phyloP scores from a whole-genome alignment of 2,329 filamentous ascomycete species.

The Ophiocordyceps robertsii region DNA sequence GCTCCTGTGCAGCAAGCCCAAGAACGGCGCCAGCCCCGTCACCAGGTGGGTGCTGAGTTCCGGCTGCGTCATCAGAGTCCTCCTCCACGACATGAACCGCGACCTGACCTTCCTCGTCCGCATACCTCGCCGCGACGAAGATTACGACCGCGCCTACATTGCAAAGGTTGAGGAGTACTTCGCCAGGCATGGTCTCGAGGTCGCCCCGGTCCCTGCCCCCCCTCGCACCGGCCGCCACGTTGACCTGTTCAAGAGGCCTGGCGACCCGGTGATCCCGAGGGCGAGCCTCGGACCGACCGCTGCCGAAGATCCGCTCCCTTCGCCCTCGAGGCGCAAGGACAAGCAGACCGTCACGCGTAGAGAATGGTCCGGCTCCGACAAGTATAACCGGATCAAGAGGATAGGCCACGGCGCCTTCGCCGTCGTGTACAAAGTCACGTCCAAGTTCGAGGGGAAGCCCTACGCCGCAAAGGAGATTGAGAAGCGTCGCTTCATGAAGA shows the following conservation, averaged over 20 bases:
- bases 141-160: conserved; percentile 50
- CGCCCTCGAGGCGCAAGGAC: conserved; percentile 12
- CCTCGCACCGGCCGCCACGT: conserved; percentile 22
- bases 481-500: conserved; percentile 86
- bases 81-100: conserved; percentile 32
- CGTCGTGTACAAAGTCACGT: conserved; percentile 79
- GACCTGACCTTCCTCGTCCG: conserved; percentile 77
- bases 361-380: conserved; percentile 72
- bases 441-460: conserved; percentile 68
- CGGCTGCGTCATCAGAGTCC: conserved; percentile 61
- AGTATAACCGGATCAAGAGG: conserved; percentile 69
- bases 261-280: conserved; percentile 3
- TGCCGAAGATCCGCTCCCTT: conserved; percentile 2
- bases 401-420: conserved; percentile 95
- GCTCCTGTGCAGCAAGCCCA: conserved; percentile 38
- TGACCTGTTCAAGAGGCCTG: conserved; percentile 18
- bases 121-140: conserved; percentile 62
- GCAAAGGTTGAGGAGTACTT: conserved; percentile 60
- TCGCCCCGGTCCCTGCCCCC: conserved; percentile 33
- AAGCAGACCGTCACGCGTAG: conserved; percentile 23
- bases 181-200: conserved; percentile 19
- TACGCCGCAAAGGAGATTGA: conserved; percentile 93
- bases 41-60: conserved; percentile 50
- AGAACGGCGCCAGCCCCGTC: conserved; percentile 16
- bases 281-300: conserved; percentile 1